Evolutionary conservation across 352 stramenopile species (phyloP).

Genomic region (Globisporangium perplexum): DNA sequence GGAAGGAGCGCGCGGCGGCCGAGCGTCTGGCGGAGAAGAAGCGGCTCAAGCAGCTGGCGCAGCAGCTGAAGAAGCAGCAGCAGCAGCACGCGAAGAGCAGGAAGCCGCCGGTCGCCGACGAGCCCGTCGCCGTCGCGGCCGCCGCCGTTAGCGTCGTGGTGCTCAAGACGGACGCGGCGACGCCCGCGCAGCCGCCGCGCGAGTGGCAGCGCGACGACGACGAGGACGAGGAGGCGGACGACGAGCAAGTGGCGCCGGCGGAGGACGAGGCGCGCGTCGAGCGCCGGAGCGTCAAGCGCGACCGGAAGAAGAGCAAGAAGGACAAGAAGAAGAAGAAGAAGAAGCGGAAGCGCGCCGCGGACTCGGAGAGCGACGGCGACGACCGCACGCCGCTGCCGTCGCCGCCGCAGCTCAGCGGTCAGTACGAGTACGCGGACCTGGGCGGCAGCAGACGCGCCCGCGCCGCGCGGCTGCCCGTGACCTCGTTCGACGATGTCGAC

Average conservation of each 20-base stretch:
- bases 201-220: background rate
- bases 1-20: slow-evolving; percentile 16
- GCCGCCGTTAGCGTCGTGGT: background rate
- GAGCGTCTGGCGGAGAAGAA: slow-evolving; percentile 34
- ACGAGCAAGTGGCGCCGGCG: background rate
- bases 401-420: slow-evolving; percentile 32
- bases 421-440: slow-evolving; percentile 37
- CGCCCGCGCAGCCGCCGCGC: background rate
- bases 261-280: background rate
- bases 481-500: slow-evolving; percentile 10
- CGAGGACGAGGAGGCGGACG: background rate
- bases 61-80: slow-evolving; percentile 59
- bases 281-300: slow-evolving; percentile 6
- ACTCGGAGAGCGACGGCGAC: slow-evolving; percentile 47
- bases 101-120: slow-evolving; percentile 17
- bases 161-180: slow-evolving; percentile 6
- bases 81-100: slow-evolving; percentile 33
- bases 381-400: slow-evolving; percentile 34
- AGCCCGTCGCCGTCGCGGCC: background rate
- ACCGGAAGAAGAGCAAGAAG: slow-evolving; percentile 40
- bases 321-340: slow-evolving; percentile 56
- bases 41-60: slow-evolving; percentile 35
- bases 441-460: background rate
- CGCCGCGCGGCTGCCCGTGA: slow-evolving; percentile 1
- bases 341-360: slow-evolving; percentile 24